A percentile compares a stretch with the other conserved stretches of the same genome.
phyloP scores from a whole-genome alignment of 805 yeast species.

The Ogataea methylovora region DNA sequence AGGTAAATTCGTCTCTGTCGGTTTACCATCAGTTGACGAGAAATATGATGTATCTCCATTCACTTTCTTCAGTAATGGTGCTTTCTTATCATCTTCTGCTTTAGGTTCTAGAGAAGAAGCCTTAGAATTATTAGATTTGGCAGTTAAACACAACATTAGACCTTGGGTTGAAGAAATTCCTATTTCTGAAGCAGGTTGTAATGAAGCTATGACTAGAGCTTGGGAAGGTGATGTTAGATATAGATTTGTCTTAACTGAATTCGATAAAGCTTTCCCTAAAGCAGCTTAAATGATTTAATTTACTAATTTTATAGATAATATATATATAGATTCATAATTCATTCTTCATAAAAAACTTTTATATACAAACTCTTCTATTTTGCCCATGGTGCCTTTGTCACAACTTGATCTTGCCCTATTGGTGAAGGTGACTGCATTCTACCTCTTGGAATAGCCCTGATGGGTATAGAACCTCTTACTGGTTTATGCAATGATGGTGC shows the following conservation, averaged over 20 bases:
- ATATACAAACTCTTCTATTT: background rate
- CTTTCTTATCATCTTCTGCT: constrained; percentile 36
- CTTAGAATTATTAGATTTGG: constrained; percentile 35
- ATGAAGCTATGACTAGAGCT: constrained; percentile 36
- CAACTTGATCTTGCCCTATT: constrained; percentile 1
- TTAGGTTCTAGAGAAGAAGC: constrained; percentile 43
- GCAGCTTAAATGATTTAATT: too few relatives aligned
- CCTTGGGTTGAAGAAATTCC: constrained; percentile 48
- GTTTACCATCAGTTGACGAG: constrained; percentile 35
- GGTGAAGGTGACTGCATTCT: background rate
- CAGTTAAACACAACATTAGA: constrained; percentile 35
- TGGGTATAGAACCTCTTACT: background rate
- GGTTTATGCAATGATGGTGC: constrained; percentile 2
- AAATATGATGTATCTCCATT: constrained; percentile 39
- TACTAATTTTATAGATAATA: too few relatives aligned
- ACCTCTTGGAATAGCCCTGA: background rate
- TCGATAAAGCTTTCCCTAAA: constrained; percentile 35
- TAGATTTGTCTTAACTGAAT: constrained; percentile 44
- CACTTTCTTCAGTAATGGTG: constrained; percentile 40
- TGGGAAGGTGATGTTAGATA: constrained; percentile 42
- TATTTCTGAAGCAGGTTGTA: constrained; percentile 34
- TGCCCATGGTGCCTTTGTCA: constrained; percentile 18
- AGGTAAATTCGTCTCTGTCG: constrained; percentile 39
- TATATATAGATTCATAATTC: too few relatives aligned
- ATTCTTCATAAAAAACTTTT: too few relatives aligned